Percentiles rank a stretch among this genome's conserved stretches.
phyloP scores from a whole-genome alignment of 2,329 filamentous ascomycete genomes.

The Penicillium sp. region DNA sequence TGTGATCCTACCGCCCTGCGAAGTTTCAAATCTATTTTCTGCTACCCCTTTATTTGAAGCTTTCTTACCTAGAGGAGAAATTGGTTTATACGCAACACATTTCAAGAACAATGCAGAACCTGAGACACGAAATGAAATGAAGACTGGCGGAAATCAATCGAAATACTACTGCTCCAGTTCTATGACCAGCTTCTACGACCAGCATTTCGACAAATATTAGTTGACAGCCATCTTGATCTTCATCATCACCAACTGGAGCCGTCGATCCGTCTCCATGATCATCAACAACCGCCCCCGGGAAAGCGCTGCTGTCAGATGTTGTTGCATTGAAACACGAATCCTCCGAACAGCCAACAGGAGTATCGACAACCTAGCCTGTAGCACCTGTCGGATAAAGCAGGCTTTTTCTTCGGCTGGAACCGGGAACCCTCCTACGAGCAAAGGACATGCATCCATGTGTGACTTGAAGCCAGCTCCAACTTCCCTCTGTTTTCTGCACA shows the following conservation, averaged over 20 bases:
- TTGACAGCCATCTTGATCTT: constrained; percentile 32
- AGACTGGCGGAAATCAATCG: not conserved
- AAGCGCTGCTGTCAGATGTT: constrained; percentile 24
- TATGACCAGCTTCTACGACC: not conserved
- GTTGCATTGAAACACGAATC: constrained; percentile 34
- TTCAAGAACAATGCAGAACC: not conserved
- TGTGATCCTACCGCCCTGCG: too few species aligned
- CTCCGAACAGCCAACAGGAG: constrained; percentile 33
- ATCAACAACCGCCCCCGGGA: constrained; percentile 33
- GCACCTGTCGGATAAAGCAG: constrained; percentile 31
- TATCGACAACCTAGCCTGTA: constrained; percentile 35
- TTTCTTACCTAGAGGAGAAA: not conserved
- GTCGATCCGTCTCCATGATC: constrained; percentile 38
- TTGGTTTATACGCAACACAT: not conserved
- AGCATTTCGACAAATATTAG: not conserved
- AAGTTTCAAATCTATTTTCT: not conserved
- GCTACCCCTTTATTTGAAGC: not conserved
- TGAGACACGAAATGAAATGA: not conserved
- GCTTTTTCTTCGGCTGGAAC: constrained; percentile 35
- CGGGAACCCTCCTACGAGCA: constrained; percentile 33
- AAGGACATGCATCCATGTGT: constrained; percentile 32
- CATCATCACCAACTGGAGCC: constrained; percentile 36
- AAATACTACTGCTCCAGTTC: not conserved
- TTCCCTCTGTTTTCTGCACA: not conserved
- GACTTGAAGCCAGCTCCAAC: constrained; percentile 17